Evolutionary conservation across 257 asterid species (phyloP).

Genomic region (Salvia rosmarinus): DNA sequence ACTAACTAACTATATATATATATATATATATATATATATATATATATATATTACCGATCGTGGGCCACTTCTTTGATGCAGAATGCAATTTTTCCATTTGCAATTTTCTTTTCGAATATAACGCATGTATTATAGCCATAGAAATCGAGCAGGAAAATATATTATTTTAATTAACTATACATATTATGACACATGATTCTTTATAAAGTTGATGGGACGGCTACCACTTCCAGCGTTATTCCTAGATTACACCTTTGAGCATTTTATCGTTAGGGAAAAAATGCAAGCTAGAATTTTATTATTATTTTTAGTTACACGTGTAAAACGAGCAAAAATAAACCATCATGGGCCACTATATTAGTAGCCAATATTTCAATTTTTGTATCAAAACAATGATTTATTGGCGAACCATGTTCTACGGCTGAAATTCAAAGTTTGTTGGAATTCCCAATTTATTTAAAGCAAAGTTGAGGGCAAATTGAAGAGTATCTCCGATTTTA

Average conservation of each 20-base stretch:
- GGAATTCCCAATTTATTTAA: constrained; percentile 37
- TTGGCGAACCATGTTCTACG: constrained; percentile 52
- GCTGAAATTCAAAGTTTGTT: constrained; percentile 40
- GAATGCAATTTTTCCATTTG: background rate
- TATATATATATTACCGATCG: no score
- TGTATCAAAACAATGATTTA: background rate
- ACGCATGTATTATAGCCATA: background rate
- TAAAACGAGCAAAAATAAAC: background rate
- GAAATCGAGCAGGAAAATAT: background rate
- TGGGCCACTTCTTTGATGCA: constrained; percentile 14
- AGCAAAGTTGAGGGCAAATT: constrained; percentile 39
- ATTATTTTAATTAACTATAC: background rate
- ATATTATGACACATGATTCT: background rate
- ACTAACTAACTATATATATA: no score
- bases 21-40: no score
- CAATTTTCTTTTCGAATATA: background rate
- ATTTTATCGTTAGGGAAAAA: background rate
- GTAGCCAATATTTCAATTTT: background rate
- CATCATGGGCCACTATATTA: background rate
- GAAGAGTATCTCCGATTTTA: background rate
- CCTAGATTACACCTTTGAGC: background rate
- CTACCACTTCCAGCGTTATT: constrained; percentile 16
- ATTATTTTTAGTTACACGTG: background rate
- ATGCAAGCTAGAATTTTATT: background rate
- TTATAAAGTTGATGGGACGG: constrained; percentile 4